A percentile compares a stretch with the other conserved stretches of the same genome.
These are phyloP conservation scores for Aureobasidium musti DNA, from an alignment of 2,329 filamentous ascomycete species.

Conservation along the genomic window DNA sequence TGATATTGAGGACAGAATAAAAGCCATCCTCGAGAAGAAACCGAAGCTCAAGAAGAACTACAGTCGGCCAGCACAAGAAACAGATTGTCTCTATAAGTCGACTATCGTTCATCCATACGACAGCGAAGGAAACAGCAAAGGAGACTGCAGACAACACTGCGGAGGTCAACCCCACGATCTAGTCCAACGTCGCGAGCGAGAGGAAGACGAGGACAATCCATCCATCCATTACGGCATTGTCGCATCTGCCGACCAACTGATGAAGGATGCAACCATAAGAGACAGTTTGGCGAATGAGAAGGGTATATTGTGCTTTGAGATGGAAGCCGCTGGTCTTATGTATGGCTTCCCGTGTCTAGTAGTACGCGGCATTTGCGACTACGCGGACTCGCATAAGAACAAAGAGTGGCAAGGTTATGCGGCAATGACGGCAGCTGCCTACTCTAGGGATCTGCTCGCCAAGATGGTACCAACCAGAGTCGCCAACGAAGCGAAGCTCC, in stretches of 20 bases:
- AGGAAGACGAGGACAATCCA: constrained; percentile 29
- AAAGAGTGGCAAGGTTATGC: constrained; percentile 36
- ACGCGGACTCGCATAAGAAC: constrained; percentile 37
- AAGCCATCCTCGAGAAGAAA: too few relatives aligned
- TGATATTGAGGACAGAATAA: too few relatives aligned
- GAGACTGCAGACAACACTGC: background rate
- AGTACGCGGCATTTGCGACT: constrained; percentile 37
- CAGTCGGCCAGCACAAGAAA: background rate
- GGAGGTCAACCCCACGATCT: background rate
- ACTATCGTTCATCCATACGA: background rate
- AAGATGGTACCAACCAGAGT: constrained; percentile 16
- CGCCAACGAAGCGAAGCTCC: too few relatives aligned
- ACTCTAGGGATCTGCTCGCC: constrained; percentile 32
- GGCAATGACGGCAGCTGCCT: constrained; percentile 34
- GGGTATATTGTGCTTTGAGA: constrained; percentile 30
- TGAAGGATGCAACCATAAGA: constrained; percentile 26
- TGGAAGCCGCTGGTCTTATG: constrained; percentile 32
- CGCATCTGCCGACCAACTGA: constrained; percentile 43
- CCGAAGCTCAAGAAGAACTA: too few relatives aligned
- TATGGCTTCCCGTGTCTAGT: constrained; percentile 34
- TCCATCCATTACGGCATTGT: constrained; percentile 45
- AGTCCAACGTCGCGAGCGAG: background rate
- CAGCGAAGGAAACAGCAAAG: too few relatives aligned
- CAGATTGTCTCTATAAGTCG: background rate
- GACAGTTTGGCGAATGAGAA: constrained; percentile 28